These are phyloP conservation scores for Haplosporangium sp. DNA, from an alignment of 371 early-diverging fungal species.

Conservation along the genomic window DNA sequence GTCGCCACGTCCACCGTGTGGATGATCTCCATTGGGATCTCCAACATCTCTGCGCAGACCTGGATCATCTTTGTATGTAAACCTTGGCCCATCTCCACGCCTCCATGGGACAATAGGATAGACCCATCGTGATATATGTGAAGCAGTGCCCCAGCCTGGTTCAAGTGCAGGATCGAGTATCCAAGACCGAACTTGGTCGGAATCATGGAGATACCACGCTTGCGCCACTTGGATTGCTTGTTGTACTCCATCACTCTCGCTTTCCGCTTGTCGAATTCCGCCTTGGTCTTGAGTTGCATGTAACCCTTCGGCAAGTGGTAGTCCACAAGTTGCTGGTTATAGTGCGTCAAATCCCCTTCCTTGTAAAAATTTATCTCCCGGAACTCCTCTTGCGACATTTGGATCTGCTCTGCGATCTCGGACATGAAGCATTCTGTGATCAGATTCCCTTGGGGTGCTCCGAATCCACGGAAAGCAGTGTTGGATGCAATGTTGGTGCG, in stretches of 20 bases:
- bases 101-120: background rate
- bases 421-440: background rate
- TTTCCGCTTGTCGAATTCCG: background rate
- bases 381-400: background rate
- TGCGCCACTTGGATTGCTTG: background rate
- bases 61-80: conserved; percentile 4
- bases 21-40: background rate
- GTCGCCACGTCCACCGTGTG: conserved; percentile 81
- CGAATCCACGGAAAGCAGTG: background rate
- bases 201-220: background rate
- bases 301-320: background rate
- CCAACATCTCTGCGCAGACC: background rate
- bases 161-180: background rate
- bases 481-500: background rate
- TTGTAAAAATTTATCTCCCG: background rate
- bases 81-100: background rate
- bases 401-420: background rate
- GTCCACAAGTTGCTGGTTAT: background rate
- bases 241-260: background rate
- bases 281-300: conserved; percentile 1
- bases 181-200: background rate
- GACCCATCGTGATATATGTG: background rate
- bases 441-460: background rate
- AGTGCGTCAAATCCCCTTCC: background rate
- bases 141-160: background rate